These are phyloP conservation scores for Russula dissimulans DNA, from an alignment of 768 basidiomycete species.

Conservation along the genomic window DNA sequence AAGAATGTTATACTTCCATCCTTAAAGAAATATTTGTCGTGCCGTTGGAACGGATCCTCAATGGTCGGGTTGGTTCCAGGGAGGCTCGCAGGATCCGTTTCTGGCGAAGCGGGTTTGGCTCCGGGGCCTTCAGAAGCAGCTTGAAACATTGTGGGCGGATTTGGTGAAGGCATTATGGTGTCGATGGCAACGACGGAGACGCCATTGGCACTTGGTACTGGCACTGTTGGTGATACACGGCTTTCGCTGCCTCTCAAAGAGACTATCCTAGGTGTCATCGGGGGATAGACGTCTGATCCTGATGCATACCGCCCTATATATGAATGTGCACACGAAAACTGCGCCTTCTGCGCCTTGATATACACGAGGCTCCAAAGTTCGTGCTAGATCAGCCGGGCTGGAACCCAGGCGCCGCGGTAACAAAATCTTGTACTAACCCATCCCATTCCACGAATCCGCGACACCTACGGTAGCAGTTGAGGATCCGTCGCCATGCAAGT, in stretches of 20 bases:
- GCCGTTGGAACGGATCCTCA: background rate
- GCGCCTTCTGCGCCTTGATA: background rate
- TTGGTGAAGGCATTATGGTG: background rate
- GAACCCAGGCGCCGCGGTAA: background rate
- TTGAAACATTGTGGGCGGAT: background rate
- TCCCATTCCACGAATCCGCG: background rate
- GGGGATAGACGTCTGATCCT: background rate
- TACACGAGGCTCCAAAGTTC: background rate
- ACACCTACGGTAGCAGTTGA: background rate
- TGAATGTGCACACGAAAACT: background rate
- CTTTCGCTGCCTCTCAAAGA: background rate
- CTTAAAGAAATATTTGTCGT: conserved; percentile 10
- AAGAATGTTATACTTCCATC: conserved; percentile 17
- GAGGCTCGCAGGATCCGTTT: background rate
- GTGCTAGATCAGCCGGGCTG: background rate
- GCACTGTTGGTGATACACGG: background rate
- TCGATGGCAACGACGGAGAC: conserved; percentile 2
- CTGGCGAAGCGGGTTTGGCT: background rate
- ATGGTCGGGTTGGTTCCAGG: background rate
- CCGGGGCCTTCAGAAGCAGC: background rate
- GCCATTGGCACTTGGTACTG: background rate
- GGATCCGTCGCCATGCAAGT: background rate
- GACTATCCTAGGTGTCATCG: background rate
- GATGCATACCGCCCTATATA: background rate
- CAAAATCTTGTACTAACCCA: background rate